Percentiles rank a stretch among this genome's conserved stretches.
Evolutionary conservation across 2,329 filamentous ascomycete species (phyloP).

Genomic region (Trichophyton benhamiae): DNA sequence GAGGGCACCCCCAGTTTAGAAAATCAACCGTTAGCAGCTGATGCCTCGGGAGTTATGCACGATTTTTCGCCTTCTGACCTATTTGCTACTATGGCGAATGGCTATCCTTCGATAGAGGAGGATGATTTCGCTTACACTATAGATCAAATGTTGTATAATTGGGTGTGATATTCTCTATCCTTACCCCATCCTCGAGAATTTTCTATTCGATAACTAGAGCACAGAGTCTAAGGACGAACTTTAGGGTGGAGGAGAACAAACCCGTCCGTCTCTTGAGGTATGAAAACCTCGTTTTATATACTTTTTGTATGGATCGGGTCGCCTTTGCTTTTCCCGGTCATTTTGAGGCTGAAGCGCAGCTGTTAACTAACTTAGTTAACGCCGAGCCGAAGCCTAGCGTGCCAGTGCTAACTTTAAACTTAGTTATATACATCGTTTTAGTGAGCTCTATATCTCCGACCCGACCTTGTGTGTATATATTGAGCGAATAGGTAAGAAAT

Average conservation of each 20-base stretch:
- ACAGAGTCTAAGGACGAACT: background rate
- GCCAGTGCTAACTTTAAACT: background rate
- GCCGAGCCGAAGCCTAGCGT: background rate
- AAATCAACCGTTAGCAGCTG: background rate
- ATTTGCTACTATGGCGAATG: constrained; percentile 1
- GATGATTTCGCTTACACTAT: constrained; percentile 3
- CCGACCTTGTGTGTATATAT: background rate
- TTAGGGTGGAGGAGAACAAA: background rate
- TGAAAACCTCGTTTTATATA: background rate
- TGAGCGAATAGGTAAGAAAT: background rate
- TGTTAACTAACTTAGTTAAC: background rate
- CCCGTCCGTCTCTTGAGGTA: background rate
- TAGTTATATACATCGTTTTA: background rate
- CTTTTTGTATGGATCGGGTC: background rate
- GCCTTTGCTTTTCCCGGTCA: background rate
- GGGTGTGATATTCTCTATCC: background rate
- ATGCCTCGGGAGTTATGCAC: background rate
- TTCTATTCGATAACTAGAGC: background rate
- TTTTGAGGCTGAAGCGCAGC: constrained; percentile 2
- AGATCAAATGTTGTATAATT: constrained; percentile 8
- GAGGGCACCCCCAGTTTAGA: background rate
- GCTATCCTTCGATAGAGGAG: background rate
- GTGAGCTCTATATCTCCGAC: background rate
- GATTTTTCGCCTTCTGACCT: background rate
- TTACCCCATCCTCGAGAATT: background rate